Evolutionary conservation across 208 protist genomes (phyloP).

Genomic region (Trypanosoma lewisi): DNA sequence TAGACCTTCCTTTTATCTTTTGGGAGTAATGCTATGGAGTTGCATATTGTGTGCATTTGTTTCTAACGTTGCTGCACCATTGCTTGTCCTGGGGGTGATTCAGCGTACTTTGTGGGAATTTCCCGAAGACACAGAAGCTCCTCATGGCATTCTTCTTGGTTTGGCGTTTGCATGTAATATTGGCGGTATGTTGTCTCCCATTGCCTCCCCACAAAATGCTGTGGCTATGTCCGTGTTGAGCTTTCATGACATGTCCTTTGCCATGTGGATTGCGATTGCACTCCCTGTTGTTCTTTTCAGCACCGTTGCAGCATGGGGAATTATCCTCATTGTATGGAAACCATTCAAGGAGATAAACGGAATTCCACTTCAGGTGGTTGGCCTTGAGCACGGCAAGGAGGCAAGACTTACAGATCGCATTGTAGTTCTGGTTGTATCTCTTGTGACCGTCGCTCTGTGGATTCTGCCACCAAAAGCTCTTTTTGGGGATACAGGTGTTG

Average conservation of each 20-base stretch:
- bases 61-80: conserved; percentile 89
- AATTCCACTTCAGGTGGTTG: conserved; percentile 85
- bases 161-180: conserved; percentile 93
- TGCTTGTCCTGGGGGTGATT: conserved; percentile 88
- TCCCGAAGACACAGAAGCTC: conserved; percentile 71
- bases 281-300: conserved; percentile 75
- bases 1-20: conserved; percentile 77
- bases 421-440: conserved; percentile 70
- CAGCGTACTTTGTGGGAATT: conserved; percentile 88
- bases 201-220: conserved; percentile 94
- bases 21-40: conserved; percentile 87
- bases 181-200: conserved; percentile 94
- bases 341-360: conserved; percentile 84
- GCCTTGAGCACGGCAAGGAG: conserved; percentile 46
- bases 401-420: conserved; percentile 48
- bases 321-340: conserved; percentile 84
- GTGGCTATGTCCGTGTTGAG: conserved; percentile 81
- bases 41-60: conserved; percentile 87
- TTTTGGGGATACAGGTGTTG: conserved; percentile 92
- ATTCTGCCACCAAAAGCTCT: conserved; percentile 70
- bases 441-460: conserved; percentile 85
- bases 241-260: conserved; percentile 82
- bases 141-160: conserved; percentile 87
- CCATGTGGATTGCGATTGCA: conserved; percentile 77
- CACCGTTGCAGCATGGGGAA: conserved; percentile 62